Base-by-base conservation (phyloP, 257 asterid species). In the Scutellaria baicalensis region DNA sequence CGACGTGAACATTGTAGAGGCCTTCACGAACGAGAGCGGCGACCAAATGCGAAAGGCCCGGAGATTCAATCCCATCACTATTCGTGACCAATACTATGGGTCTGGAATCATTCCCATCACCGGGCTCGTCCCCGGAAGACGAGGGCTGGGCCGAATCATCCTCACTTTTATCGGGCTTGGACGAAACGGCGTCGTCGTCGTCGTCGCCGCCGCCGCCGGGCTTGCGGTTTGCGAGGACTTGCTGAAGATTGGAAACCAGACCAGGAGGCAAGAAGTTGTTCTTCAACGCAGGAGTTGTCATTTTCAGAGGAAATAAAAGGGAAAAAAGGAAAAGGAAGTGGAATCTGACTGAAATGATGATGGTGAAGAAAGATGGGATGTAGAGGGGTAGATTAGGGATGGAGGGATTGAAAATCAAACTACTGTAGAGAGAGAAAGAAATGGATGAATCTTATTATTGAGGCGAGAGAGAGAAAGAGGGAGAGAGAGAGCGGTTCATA, bases 61-160 rank as follows among this genome's bases (percentile, higher is more conserved):
- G 95, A 8, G 99, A 91, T 74, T 89, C 90, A 76, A 94, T 67
- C 73, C 99, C 97, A 68, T 94, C 99, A 54, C 92, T 84, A 14
- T 84, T 91, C 6, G 97, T 94, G 13, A 91, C 87, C 82, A 91
- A 76, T 65, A 94, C 68, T 0, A 91, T 68, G 33, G 99, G 97
- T 71, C 81, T 91, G 1, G 79, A 76, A 74, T 55, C 71, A 55
- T 84, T 85, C 48, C 77, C 75, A 13, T 71, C 83, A 0, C 21
- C 83, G 35, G 65, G 74, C 61, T 66, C 89, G 48, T 60, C 76
- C 18, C 71, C 81, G 35, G 81, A 50, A 36, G 82, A 65, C 23
- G 84, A 64, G 43, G 78, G 72, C 62, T 11, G 79, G 59, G 59
- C 78, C 33, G 85, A 70, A 60, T 62, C 86, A 9, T 77, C 82